Base-by-base conservation (phyloP, 805 yeast species). In the Kluyveromyces dobzhanskii region DNA sequence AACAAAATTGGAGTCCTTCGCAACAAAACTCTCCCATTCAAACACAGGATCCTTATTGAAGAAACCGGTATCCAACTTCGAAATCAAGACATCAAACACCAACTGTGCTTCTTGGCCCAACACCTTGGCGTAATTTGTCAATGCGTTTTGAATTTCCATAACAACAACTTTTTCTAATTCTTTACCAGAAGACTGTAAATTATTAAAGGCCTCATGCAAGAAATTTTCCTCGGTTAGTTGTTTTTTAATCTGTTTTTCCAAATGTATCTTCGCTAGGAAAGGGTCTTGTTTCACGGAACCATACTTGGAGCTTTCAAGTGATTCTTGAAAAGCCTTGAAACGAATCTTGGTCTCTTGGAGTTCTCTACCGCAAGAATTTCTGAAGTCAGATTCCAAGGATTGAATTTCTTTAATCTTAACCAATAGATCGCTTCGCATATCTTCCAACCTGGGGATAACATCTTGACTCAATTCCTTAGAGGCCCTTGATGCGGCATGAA, bases 81-180 rank as follows among this genome's bases (percentile, higher is more conserved):
- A 77, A 30, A 80, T 69, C 44, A 85, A 64, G 35, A 69, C 71
- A 45, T 78, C 78, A 48, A 83, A 75, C 13, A 85, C 78, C 32
- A 80, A 67, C 49, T 80, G 80, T 30, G 87, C 80, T 58, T 83
- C 86, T 50, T 76, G 78, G 24, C 83, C 85, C 42, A 84, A 64
- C 28, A 81, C 62, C 48, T 75, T 76, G 18, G 90, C 82, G 60
- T 80, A 85, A 37, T 72, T 73, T 4, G 82, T 75, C 47, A 88
- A 61, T 14, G 92, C 85, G 49, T 77, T 79, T 66, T 92, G 97
- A 41, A 92, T 69, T 58, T 88, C 96, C 57, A 77, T 69, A 26
- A 82, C 85, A 17, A 92, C 92, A 44, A 86, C 90, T 51, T 83
- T 78, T 57, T 83, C 98, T 45, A 92, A 71, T 56, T 87, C 92